Evolutionary conservation across 768 basidiomycete genomes (phyloP), one percentile per base, ranked within the genome.

Genomic region (Rickenella mellea): DNA sequence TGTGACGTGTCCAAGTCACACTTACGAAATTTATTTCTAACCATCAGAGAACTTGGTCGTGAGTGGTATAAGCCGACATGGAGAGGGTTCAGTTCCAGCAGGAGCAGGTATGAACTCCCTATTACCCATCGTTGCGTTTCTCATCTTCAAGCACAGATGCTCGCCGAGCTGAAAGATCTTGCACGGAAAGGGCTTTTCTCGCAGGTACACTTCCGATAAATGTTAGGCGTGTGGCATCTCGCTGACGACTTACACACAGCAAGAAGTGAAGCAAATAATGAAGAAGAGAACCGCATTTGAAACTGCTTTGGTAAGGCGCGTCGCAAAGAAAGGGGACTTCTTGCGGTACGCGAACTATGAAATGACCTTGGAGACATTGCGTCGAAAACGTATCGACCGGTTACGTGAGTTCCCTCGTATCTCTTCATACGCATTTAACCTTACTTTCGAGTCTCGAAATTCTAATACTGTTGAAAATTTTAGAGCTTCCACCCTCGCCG

Each of bases 51-150:
- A 24, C 6, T 12, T 17, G 17, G 11, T 20, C 45, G 25, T 35
- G n/a, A n/a, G n/a, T n/a, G n/a, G n/a, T n/a, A n/a, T 14, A 35
- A 51, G 62, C 19, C 46, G 48, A 19, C 32, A 93, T 97, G 92
- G 92, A 97, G 72, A 76, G 88, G 50, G 91, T 94, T 0, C 85
- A 94, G 45, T 93, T 83, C 53, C 80, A 93, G 63, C 86, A 93
- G 61, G 91, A 94, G 79, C 83, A 87, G 79, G 81, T 74, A 43
- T 39, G 67, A 43, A 21, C 41, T 36, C 6, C 6, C 29, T 26
- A 3, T 6, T 7, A 9, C 10, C 24, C 20, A 12, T 8, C 19
- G 19, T 25, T 20, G 10, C 9, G 17, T 28, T 21, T 28, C 43
- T 51, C 48, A 46, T 44, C 20, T 26, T 7, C 29, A 35, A 39